A percentile compares a stretch with the other conserved stretches of the same genome.
Evolutionary conservation across 228 moss, liverwort and hornwort genomes (phyloP).

Genomic region (Sphagnum fallax): DNA sequence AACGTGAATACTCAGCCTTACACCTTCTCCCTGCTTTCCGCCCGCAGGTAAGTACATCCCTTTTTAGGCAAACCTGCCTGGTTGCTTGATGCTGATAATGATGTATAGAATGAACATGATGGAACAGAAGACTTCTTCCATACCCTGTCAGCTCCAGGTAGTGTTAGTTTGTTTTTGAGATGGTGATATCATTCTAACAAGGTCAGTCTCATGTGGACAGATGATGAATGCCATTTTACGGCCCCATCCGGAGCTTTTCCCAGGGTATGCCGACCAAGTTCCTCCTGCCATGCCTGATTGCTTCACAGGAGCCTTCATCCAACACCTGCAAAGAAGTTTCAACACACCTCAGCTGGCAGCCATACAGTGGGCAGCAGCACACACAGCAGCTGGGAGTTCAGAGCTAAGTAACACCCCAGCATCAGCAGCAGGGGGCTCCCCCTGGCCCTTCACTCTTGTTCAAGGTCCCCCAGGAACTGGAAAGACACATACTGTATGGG

Average conservation of each 20-base stretch:
- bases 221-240: slow-evolving; percentile 96
- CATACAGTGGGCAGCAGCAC: slow-evolving; percentile 99
- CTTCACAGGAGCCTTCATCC: slow-evolving; percentile 83
- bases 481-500: slow-evolving; percentile 99
- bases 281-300: slow-evolving; percentile 99
- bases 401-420: slow-evolving; percentile 31
- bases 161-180: too few relatives aligned
- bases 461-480: slow-evolving; percentile 99
- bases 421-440: slow-evolving; percentile 48
- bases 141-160: too few relatives aligned
- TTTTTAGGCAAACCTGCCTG: too few relatives aligned
- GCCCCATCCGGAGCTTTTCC: slow-evolving; percentile 91
- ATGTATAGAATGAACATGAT: neutral
- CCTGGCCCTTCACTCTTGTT: slow-evolving; percentile 98
- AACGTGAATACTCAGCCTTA: slow-evolving; percentile 90
- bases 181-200: neutral
- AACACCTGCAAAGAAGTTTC: slow-evolving; percentile 77
- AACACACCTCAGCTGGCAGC: slow-evolving; percentile 96
- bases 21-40: slow-evolving; percentile 90
- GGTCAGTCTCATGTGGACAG: slow-evolving; percentile 26
- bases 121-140: neutral
- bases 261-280: slow-evolving; percentile 72
- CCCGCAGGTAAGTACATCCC: slow-evolving; percentile 58
- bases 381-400: slow-evolving; percentile 83
- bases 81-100: too few relatives aligned